Percentiles rank a stretch among this genome's conserved stretches.
phyloP scores from a whole-genome alignment of 2,329 filamentous ascomycete species.

The Alternaria novae-zelandiae region DNA sequence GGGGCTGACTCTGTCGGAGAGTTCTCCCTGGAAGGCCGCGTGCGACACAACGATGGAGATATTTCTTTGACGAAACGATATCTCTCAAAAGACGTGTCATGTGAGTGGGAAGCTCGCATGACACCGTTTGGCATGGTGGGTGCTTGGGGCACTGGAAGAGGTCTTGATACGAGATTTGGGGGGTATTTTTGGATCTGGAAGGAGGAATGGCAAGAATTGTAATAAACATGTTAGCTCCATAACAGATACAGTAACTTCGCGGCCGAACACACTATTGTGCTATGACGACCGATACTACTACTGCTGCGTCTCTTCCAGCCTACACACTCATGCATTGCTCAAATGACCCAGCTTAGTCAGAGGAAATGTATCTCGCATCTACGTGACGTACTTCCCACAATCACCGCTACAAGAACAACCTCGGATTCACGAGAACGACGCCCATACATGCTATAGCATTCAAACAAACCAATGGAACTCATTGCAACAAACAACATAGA shows the following conservation, averaged over 20 bases:
- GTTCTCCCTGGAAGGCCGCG: slow-evolving; percentile 21
- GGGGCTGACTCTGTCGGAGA: slow-evolving; percentile 22
- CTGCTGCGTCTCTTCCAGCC: no score
- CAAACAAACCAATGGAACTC: no score
- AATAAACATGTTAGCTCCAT: background rate
- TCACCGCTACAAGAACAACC: no score
- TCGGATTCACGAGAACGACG: fast-evolving
- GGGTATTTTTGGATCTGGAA: slow-evolving; percentile 39
- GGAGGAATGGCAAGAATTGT: slow-evolving; percentile 24
- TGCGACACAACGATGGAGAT: slow-evolving; percentile 18
- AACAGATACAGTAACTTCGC: background rate
- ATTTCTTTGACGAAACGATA: slow-evolving; percentile 26
- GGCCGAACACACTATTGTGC: background rate
- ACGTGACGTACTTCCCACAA: no score
- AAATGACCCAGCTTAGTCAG: no score
- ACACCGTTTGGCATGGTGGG: slow-evolving; percentile 36
- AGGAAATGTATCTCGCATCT: no score
- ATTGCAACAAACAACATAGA: no score
- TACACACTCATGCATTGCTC: no score
- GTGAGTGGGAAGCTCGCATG: slow-evolving; percentile 24
- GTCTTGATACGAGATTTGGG: slow-evolving; percentile 11
- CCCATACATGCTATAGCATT: no score
- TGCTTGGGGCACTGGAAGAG: slow-evolving; percentile 15
- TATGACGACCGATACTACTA: no score
- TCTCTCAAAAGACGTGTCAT: slow-evolving; percentile 3